Percentiles rank a stretch among this genome's conserved stretches.
Conservation (phyloP, 352 stramenopile species). For the Pythium chondricola region DNA sequence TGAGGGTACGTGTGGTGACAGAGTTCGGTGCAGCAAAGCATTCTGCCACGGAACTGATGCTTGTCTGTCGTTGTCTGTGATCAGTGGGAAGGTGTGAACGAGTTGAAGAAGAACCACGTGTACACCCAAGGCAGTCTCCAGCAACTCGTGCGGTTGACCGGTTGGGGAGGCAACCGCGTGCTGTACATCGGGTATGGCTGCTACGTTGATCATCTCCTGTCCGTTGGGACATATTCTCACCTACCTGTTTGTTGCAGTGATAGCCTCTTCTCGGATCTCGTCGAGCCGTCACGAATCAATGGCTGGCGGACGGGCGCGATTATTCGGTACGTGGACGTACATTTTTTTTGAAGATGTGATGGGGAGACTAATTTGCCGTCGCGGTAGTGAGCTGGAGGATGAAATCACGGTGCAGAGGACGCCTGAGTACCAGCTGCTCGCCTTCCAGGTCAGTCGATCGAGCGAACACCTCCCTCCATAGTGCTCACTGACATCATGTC, state of each 20-base stretch:
- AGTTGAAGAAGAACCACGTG: slow-evolving; percentile 50
- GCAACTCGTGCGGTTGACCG: slow-evolving; percentile 53
- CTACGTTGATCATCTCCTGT: neutral
- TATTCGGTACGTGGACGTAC: slow-evolving; percentile 80
- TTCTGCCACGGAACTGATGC: too few relatives aligned
- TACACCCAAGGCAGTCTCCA: slow-evolving; percentile 79
- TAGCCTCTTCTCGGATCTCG: slow-evolving; percentile 92
- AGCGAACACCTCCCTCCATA: too few relatives aligned
- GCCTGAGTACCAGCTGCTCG: slow-evolving; percentile 54
- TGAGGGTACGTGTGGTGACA: slow-evolving; percentile 44
- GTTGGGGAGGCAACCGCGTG: slow-evolving; percentile 71
- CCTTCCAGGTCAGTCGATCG: too few relatives aligned
- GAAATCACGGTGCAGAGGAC: slow-evolving; percentile 68
- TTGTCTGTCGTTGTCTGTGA: slow-evolving; percentile 18
- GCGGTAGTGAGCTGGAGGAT: slow-evolving; percentile 71
- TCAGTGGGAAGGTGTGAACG: slow-evolving; percentile 63
- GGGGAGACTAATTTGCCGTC: neutral
- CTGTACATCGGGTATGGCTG: slow-evolving; percentile 85
- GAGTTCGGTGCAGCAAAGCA: too few relatives aligned
- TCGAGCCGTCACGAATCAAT: slow-evolving; percentile 90
- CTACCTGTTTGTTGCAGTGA: slow-evolving; percentile 39
- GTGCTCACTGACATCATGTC: neutral
- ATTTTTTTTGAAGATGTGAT: neutral
- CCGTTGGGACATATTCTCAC: neutral
- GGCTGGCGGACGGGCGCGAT: slow-evolving; percentile 92